phyloP scores from a whole-genome alignment of 305 asterid species.

The Euphrasia arctica region DNA sequence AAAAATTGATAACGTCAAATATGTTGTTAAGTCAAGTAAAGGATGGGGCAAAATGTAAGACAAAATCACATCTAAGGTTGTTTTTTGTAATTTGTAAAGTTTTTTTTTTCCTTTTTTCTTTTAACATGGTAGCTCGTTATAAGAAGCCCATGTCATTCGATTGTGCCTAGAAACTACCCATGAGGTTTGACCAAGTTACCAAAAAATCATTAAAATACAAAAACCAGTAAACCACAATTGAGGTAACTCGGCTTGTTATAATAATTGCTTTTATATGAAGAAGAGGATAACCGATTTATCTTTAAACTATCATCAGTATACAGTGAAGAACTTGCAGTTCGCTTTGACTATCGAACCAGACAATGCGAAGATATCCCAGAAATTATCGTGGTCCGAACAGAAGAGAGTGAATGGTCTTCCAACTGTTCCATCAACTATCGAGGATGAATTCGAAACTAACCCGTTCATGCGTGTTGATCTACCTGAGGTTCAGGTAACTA shows the following conservation, averaged over 20 bases:
- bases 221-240: too few relatives aligned
- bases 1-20: too few relatives aligned
- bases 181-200: too few relatives aligned
- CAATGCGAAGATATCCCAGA: constrained; percentile 51
- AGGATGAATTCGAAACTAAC: constrained; percentile 73
- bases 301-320: constrained; percentile 37
- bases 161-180: too few relatives aligned
- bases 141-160: too few relatives aligned
- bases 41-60: too few relatives aligned
- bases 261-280: not conserved
- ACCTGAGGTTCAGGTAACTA: constrained; percentile 75
- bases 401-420: constrained; percentile 42
- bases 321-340: constrained; percentile 83
- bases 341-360: constrained; percentile 75
- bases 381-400: constrained; percentile 51
- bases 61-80: too few relatives aligned
- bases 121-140: too few relatives aligned
- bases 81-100: too few relatives aligned
- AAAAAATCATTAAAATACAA: too few relatives aligned
- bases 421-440: constrained; percentile 71
- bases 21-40: too few relatives aligned
- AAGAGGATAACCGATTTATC: constrained; percentile 5
- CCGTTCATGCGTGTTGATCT: constrained; percentile 94
- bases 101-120: too few relatives aligned
- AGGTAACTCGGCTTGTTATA: not conserved